Evolutionary conservation across 2,329 filamentous ascomycete genomes (phyloP).

Genomic region (Trichophyton verrucosum): DNA sequence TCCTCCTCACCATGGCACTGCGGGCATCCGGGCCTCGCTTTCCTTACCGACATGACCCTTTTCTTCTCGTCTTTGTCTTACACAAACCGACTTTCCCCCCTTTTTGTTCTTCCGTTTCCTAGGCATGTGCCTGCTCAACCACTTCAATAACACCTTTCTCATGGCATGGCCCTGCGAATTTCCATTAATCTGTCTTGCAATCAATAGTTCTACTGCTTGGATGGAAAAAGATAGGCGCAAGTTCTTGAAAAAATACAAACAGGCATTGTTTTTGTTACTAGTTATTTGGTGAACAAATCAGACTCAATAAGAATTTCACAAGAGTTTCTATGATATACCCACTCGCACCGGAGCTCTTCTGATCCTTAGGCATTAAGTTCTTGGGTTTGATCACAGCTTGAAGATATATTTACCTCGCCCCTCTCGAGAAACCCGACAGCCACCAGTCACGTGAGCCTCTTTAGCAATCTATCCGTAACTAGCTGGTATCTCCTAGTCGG

Average conservation of each 20-base stretch:
- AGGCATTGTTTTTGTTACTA: background rate
- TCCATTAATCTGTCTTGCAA: background rate
- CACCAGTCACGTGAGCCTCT: too few relatives aligned
- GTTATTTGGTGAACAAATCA: background rate
- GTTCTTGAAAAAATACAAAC: background rate
- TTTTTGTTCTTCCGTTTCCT: background rate
- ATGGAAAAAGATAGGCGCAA: constrained; percentile 3
- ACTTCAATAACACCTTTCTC: background rate
- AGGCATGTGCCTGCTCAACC: background rate
- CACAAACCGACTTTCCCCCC: background rate
- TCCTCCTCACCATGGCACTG: background rate
- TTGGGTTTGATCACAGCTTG: too few relatives aligned
- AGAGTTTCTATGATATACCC: background rate
- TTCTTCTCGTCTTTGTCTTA: background rate
- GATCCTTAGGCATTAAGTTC: too few relatives aligned
- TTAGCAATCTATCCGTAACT: too few relatives aligned
- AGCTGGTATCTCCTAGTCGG: too few relatives aligned
- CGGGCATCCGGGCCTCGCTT: background rate
- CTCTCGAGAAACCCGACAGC: too few relatives aligned
- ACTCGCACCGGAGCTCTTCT: too few relatives aligned
- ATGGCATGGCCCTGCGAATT: background rate
- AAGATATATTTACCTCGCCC: too few relatives aligned
- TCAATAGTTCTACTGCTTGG: background rate
- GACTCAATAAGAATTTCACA: background rate
- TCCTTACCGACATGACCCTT: background rate